phyloP scores from a whole-genome alignment of 257 asterid species.

The Verbascum thapsus region DNA sequence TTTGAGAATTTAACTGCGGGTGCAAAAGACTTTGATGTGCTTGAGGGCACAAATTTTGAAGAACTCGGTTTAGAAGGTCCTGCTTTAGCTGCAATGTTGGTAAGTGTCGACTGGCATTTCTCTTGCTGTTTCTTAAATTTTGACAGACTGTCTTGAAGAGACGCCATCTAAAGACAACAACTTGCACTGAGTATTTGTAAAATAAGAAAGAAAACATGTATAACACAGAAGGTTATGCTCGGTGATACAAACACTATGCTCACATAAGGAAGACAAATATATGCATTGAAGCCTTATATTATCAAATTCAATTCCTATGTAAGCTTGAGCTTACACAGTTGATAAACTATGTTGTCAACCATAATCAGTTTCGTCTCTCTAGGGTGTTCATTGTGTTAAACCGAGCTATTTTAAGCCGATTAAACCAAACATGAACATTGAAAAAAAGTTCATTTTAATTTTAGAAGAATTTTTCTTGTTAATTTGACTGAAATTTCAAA shows the following conservation, averaged over 20 bases:
- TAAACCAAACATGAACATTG: no score
- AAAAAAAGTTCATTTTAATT: no score
- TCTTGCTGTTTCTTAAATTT: slow-evolving; percentile 70
- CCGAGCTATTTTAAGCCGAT: no score
- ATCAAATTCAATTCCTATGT: no score
- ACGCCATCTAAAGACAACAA: slow-evolving; percentile 48
- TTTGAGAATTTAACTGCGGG: slow-evolving; percentile 73
- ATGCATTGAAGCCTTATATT: no score
- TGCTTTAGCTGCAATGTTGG: slow-evolving; percentile 46
- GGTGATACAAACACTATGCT: neutral
- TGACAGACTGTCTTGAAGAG: slow-evolving; percentile 52
- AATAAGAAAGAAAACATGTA: neutral
- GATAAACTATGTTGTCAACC: no score
- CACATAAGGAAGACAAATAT: no score
- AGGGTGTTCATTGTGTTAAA: no score
- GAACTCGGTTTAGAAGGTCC: slow-evolving; percentile 46
- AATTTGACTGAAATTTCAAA: no score
- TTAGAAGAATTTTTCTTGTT: no score
- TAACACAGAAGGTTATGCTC: neutral
- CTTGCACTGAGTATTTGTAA: neutral
- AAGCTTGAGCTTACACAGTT: no score
- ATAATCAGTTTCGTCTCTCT: no score
- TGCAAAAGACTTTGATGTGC: slow-evolving; percentile 51
- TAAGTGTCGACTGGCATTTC: slow-evolving; percentile 58
- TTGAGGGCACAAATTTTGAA: slow-evolving; percentile 39